Conservation (phyloP, 2,329 filamentous ascomycete genomes). For the Paecilomyces dactylethromorphus region DNA sequence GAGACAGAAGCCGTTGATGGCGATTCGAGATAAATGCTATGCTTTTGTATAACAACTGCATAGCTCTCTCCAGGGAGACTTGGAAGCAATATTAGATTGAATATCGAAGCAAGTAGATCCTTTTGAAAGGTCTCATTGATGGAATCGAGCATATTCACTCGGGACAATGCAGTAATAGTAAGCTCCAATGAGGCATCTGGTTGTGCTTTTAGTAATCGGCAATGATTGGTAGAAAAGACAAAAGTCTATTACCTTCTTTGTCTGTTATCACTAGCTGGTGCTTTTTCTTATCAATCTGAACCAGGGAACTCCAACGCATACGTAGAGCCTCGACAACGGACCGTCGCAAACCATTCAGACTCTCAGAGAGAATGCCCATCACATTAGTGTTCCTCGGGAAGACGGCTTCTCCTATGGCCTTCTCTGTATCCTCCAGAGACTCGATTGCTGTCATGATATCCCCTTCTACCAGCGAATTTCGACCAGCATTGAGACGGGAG, state of each 20-base stretch:
- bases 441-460: slow-evolving; percentile 44
- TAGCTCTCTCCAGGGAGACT: slow-evolving; percentile 16
- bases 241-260: slow-evolving; percentile 42
- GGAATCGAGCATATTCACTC: slow-evolving; percentile 22
- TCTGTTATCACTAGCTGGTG: slow-evolving; percentile 52
- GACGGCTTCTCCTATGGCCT: slow-evolving; percentile 18
- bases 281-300: slow-evolving; percentile 55
- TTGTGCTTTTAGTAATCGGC: slow-evolving; percentile 3
- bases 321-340: slow-evolving; percentile 61
- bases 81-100: slow-evolving; percentile 27
- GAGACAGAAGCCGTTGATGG: slow-evolving; percentile 19
- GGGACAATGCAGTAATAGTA: slow-evolving; percentile 24
- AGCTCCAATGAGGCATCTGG: slow-evolving; percentile 19
- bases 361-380: slow-evolving; percentile 54
- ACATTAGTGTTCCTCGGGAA: slow-evolving; percentile 31
- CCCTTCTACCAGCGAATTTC: slow-evolving; percentile 38
- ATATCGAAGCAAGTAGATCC: slow-evolving; percentile 21
- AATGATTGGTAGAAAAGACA: background rate
- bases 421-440: slow-evolving; percentile 38
- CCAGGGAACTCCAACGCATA: slow-evolving; percentile 63
- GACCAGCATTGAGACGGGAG: slow-evolving; percentile 40
- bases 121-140: slow-evolving; percentile 26
- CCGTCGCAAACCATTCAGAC: slow-evolving; percentile 60
- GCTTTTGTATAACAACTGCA: slow-evolving; percentile 19
- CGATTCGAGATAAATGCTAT: slow-evolving; percentile 20